These are phyloP conservation scores for Takashimella koratensis DNA, from an alignment of 1,284 basidiomycete species.

Conservation along the genomic window DNA sequence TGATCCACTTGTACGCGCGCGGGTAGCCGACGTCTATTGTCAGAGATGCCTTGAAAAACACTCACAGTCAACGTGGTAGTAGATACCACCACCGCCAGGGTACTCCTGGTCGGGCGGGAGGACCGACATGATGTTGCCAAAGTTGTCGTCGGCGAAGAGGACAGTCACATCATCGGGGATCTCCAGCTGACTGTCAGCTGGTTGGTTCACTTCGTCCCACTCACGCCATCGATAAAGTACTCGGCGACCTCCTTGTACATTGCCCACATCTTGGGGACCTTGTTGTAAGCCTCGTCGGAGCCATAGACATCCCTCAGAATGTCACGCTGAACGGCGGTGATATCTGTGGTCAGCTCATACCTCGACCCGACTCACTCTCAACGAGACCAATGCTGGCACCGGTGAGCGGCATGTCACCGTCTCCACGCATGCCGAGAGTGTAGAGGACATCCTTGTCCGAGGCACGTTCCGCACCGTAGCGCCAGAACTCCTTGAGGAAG, in stretches of 20 bases:
- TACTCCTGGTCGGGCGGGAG: constrained; percentile 57
- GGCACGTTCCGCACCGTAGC: constrained; percentile 18
- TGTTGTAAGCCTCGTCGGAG: constrained; percentile 53
- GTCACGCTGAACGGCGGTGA: constrained; percentile 59
- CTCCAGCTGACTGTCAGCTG: constrained; percentile 11
- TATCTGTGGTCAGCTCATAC: constrained; percentile 18
- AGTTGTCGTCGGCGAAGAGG: constrained; percentile 45
- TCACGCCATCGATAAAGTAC: constrained; percentile 62
- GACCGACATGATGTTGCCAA: constrained; percentile 44
- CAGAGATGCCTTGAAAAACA: not conserved
- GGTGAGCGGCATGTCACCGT: constrained; percentile 19
- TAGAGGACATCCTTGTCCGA: constrained; percentile 14
- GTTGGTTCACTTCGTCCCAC: constrained; percentile 51
- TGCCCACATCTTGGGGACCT: constrained; percentile 55
- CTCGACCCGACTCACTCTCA: constrained; percentile 7
- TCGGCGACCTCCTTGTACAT: constrained; percentile 58
- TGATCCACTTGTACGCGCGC: constrained; percentile 48
- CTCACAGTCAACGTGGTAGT: constrained; percentile 58
- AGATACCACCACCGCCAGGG: constrained; percentile 61
- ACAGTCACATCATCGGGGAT: constrained; percentile 40
- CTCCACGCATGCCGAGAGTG: constrained; percentile 21
- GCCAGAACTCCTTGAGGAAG: constrained; percentile 17
- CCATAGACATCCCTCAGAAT: constrained; percentile 57
- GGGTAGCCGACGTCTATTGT: constrained; percentile 37
- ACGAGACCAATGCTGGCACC: constrained; percentile 14